Conservation (phyloP, 495 filamentous ascomycete genomes). For the Geopyxis carbonaria region DNA sequence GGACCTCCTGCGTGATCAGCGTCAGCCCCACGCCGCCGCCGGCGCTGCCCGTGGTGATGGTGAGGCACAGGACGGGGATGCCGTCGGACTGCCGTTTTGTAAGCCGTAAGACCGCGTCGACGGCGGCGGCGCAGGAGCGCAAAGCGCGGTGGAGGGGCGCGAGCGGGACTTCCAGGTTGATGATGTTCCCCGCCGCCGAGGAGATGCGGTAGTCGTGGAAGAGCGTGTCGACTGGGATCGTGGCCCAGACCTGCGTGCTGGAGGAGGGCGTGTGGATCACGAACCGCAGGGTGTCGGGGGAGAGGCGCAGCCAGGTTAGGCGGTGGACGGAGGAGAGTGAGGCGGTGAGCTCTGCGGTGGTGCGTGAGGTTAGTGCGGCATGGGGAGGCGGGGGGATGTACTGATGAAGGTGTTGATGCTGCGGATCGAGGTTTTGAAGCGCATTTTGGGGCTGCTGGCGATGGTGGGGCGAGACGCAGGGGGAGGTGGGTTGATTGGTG, state of each 20-base stretch:
- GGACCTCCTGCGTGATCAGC: slow-evolving; percentile 79
- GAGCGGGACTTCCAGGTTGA: slow-evolving; percentile 89
- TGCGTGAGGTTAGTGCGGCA: slow-evolving; percentile 3
- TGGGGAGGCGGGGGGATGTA: slow-evolving; percentile 28
- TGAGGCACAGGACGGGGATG: slow-evolving; percentile 66
- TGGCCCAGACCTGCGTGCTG: slow-evolving; percentile 87
- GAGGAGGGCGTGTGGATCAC: slow-evolving; percentile 75
- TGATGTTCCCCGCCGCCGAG: slow-evolving; percentile 67
- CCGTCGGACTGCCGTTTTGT: slow-evolving; percentile 65
- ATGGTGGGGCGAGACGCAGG: background rate
- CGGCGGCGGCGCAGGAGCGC: slow-evolving; percentile 59
- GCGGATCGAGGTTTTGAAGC: slow-evolving; percentile 61
- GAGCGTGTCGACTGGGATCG: slow-evolving; percentile 43
- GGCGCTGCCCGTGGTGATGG: slow-evolving; percentile 48
- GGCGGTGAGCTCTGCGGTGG: slow-evolving; percentile 52
- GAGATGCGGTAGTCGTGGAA: slow-evolving; percentile 80
- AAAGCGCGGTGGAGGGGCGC: slow-evolving; percentile 65
- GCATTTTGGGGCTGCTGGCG: slow-evolving; percentile 34
- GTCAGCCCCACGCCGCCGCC: slow-evolving; percentile 13
- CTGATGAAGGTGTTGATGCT: slow-evolving; percentile 76
- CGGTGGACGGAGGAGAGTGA: slow-evolving; percentile 78
- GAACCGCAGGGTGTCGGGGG: slow-evolving; percentile 71
- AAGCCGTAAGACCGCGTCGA: slow-evolving; percentile 64
- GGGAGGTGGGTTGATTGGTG: too few species aligned
- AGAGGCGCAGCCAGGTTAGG: slow-evolving; percentile 83